These are phyloP conservation scores for Alisma plantagoaquatica DNA, from an alignment of 106 monocot genomes.

Conservation along the genomic window DNA sequence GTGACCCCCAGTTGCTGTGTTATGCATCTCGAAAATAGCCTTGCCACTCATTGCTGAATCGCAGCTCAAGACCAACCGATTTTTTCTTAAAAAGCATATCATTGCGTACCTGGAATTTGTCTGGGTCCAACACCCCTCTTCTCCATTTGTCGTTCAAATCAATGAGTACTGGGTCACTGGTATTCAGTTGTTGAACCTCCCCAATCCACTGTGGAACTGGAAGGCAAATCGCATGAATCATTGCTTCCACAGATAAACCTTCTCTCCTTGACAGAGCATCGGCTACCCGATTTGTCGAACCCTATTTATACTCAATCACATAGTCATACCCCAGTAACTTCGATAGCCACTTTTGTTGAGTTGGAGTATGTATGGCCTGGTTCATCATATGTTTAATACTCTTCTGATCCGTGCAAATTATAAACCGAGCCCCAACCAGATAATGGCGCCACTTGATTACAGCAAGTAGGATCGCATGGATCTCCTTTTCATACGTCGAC, in stretches of 20 bases:
- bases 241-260: no score
- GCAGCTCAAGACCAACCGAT: no score
- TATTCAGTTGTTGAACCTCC: no score
- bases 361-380: background rate
- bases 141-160: no score
- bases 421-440: background rate
- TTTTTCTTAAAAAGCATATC: background rate
- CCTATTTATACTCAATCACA: background rate
- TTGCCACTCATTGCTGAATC: no score
- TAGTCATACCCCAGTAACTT: background rate
- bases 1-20: background rate
- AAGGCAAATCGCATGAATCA: background rate
- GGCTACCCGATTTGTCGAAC: background rate
- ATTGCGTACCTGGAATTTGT: background rate
- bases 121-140: no score
- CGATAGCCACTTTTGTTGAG: background rate
- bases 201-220: background rate
- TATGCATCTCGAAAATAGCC: no score
- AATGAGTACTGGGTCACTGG: no score
- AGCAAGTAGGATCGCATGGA: background rate
- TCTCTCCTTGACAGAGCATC: background rate
- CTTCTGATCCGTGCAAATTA: slow-evolving; percentile 1
- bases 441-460: slow-evolving; percentile 8
- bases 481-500: background rate
- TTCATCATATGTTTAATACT: slow-evolving; percentile 2